phyloP scores from a whole-genome alignment of 176 grass and related monocot species.

The Dactylis glomerata region DNA sequence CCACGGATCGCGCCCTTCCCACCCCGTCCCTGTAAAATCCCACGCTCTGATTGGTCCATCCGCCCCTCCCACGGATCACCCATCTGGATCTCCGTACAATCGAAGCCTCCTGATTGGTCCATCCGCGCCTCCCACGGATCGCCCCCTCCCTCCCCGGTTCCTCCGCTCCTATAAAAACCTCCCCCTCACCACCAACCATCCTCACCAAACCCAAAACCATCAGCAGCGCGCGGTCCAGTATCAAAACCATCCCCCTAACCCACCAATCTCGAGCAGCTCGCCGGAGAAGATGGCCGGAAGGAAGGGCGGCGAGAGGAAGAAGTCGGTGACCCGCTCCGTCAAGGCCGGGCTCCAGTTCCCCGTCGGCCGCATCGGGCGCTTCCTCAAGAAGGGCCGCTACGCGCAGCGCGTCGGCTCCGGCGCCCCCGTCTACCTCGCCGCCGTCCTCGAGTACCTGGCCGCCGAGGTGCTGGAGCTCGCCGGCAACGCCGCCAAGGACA shows the following conservation, averaged over 20 bases:
- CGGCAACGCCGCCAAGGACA: conserved; percentile 59
- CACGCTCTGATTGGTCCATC: neutral
- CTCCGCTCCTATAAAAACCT: neutral
- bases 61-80: neutral
- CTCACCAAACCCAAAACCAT: neutral
- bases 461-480: conserved; percentile 71
- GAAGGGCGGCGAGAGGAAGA: conserved; percentile 36
- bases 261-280: neutral
- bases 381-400: conserved; percentile 70
- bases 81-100: neutral
- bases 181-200: neutral
- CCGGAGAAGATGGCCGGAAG: neutral
- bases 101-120: neutral
- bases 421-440: conserved; percentile 74
- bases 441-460: conserved; percentile 73
- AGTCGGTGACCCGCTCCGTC: conserved; percentile 46
- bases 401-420: conserved; percentile 57
- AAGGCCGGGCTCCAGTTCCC: conserved; percentile 83
- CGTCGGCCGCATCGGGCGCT: conserved; percentile 67
- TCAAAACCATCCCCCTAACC: neutral
- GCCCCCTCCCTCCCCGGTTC: neutral
- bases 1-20: neutral
- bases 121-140: neutral
- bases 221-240: neutral
- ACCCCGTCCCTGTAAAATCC: neutral